A percentile compares a stretch with the other conserved stretches of the same genome.
Conservation (phyloP, 2,329 filamentous ascomycete species). For the Beauveria rudraprayagi region DNA sequence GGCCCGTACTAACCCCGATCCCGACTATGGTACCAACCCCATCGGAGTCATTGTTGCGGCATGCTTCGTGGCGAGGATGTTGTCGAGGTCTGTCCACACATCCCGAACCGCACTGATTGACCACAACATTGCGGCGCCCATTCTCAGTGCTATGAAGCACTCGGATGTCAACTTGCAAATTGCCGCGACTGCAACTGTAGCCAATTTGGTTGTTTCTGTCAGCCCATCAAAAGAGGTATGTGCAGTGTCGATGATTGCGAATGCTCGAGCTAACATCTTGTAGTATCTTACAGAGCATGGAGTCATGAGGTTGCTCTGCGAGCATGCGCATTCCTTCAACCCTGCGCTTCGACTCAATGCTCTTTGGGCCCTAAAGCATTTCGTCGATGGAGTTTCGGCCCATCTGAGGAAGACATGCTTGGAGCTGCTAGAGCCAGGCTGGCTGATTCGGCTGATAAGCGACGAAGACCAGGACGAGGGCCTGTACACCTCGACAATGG, state of each 20-base stretch:
- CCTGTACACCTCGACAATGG: conserved; percentile 30
- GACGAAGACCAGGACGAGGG: conserved; percentile 50
- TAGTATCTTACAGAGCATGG: conserved; percentile 66
- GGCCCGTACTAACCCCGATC: conserved; percentile 21
- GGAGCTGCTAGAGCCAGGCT: conserved; percentile 67
- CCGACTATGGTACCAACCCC: conserved; percentile 64
- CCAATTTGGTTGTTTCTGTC: conserved; percentile 79
- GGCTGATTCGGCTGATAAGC: conserved; percentile 72
- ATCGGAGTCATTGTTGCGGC: conserved; percentile 73
- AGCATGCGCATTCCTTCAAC: conserved; percentile 75
- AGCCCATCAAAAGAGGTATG: conserved; percentile 84
- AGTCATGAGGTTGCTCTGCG: conserved; percentile 68
- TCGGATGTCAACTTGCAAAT: conserved; percentile 72
- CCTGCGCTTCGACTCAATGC: conserved; percentile 76
- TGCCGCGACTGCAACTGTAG: conserved; percentile 75
- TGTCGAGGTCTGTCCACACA: conserved; percentile 78
- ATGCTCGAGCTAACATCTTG: conserved; percentile 15
- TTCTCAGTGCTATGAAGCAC: conserved; percentile 69
- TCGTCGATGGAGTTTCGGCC: conserved; percentile 64
- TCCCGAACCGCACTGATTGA: conserved; percentile 83
- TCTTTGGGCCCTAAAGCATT: conserved; percentile 88
- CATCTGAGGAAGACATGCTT: conserved; percentile 70
- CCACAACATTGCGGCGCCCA: conserved; percentile 67
- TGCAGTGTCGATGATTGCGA: conserved; percentile 14
- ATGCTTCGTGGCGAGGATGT: conserved; percentile 70